Percentiles rank a stretch among this genome's conserved stretches.
These are phyloP conservation scores for Hondaea fermentalgiana DNA, from an alignment of 108 stramenopile genomes.

Conservation along the genomic window DNA sequence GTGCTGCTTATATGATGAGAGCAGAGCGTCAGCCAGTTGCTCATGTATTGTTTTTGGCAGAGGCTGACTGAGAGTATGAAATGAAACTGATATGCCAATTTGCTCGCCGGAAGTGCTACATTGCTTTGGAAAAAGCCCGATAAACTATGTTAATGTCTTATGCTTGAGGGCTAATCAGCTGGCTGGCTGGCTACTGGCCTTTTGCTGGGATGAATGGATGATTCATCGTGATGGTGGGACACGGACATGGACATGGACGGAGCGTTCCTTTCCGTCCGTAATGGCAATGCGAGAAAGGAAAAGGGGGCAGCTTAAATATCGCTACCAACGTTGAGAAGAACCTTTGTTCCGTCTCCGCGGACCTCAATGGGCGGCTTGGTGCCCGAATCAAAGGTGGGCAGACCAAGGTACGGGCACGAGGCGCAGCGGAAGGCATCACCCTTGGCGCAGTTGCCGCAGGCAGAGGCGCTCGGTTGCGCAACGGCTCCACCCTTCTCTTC, in stretches of 20 bases:
- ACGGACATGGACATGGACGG: background rate
- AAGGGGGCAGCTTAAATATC: background rate
- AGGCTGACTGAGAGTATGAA: too few relatives aligned
- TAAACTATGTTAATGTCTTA: background rate
- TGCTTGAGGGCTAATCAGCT: too few relatives aligned
- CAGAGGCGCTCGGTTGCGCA: conserved; percentile 38
- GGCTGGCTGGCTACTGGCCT: too few relatives aligned
- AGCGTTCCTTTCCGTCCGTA: background rate
- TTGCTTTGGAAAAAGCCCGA: background rate
- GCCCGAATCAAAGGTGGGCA: conserved; percentile 89
- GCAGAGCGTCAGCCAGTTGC: background rate
- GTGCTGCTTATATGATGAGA: background rate
- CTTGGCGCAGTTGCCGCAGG: conserved; percentile 90
- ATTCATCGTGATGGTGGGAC: too few relatives aligned
- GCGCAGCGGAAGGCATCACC: conserved; percentile 99
- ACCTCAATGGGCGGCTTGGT: conserved; percentile 9
- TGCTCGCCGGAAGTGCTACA: too few relatives aligned
- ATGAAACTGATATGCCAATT: too few relatives aligned
- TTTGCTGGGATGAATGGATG: too few relatives aligned
- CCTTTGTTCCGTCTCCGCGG: background rate
- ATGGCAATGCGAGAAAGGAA: background rate
- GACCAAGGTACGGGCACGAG: conserved; percentile 84
- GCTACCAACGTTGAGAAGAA: background rate
- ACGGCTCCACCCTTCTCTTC: background rate
- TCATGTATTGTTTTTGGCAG: too few relatives aligned